phyloP scores from a whole-genome alignment of 345 rosid genomes.

The Bruguiera parviflora region DNA sequence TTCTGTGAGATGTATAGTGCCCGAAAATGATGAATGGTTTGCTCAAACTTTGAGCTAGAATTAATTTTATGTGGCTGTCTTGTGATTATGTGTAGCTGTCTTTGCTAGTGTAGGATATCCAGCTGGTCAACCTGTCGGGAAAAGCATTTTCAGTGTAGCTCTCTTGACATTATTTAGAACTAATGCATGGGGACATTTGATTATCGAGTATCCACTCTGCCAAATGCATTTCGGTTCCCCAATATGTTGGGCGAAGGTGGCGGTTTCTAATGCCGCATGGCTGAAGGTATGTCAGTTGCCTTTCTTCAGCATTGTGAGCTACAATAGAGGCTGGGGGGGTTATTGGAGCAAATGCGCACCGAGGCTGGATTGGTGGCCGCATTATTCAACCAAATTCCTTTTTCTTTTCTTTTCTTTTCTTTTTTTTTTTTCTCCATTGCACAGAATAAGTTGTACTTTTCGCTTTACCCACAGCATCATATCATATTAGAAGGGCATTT shows the following conservation, averaged over 20 bases:
- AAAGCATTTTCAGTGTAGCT: background rate
- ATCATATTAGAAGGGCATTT: too few species aligned
- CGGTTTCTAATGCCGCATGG: too few species aligned
- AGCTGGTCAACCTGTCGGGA: constrained; percentile 2
- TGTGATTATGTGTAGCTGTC: constrained; percentile 21
- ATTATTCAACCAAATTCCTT: too few species aligned
- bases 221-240: background rate
- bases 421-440: too few species aligned
- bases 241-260: background rate
- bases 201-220: background rate
- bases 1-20: constrained; percentile 45
- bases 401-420: too few species aligned
- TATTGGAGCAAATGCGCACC: too few species aligned
- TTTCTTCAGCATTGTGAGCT: too few species aligned
- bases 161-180: background rate
- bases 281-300: too few species aligned
- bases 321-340: too few species aligned
- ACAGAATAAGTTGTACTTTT: too few species aligned
- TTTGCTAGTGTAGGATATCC: constrained; percentile 4
- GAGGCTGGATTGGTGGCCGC: too few species aligned
- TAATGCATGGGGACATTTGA: constrained; percentile 1
- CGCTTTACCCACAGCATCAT: too few species aligned
- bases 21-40: constrained; percentile 24
- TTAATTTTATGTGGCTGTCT: constrained; percentile 25
- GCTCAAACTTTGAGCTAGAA: constrained; percentile 17